These are phyloP conservation scores for Termitomyces sp. DNA, from an alignment of 768 basidiomycete species.

Conservation along the genomic window DNA sequence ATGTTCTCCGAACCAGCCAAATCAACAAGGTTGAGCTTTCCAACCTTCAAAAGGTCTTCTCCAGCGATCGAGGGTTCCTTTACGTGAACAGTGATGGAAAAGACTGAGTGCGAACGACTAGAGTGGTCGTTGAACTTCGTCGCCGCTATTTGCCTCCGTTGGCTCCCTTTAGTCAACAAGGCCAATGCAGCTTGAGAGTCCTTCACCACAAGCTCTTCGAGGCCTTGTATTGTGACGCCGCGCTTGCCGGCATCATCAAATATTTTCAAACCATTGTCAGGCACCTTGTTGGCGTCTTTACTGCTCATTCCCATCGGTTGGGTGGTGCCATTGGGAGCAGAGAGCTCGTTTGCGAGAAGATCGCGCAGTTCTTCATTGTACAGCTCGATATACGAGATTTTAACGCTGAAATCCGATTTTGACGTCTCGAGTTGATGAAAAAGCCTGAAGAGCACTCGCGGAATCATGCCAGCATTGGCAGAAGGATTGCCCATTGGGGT, in stretches of 20 bases:
- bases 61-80: constrained; percentile 76
- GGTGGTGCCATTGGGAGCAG: constrained; percentile 55
- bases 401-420: constrained; percentile 83
- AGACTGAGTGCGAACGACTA: constrained; percentile 95
- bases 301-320: constrained; percentile 78
- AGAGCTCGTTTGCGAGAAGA: constrained; percentile 76
- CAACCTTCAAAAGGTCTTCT: constrained; percentile 87
- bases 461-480: constrained; percentile 90
- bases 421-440: constrained; percentile 83
- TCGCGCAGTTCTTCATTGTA: constrained; percentile 99
- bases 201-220: constrained; percentile 86
- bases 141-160: constrained; percentile 87
- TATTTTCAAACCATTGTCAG: constrained; percentile 67
- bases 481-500: constrained; percentile 88
- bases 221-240: constrained; percentile 89
- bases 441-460: constrained; percentile 85
- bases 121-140: constrained; percentile 99
- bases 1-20: constrained; percentile 98
- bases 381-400: constrained; percentile 89
- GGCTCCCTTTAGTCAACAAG: constrained; percentile 83
- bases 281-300: constrained; percentile 39
- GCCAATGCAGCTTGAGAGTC: constrained; percentile 78
- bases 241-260: constrained; percentile 89
- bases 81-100: constrained; percentile 91
- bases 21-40: constrained; percentile 96